These are phyloP conservation scores for Colletotrichum sp. DNA, from an alignment of 2,329 filamentous ascomycete genomes.

Conservation along the genomic window DNA sequence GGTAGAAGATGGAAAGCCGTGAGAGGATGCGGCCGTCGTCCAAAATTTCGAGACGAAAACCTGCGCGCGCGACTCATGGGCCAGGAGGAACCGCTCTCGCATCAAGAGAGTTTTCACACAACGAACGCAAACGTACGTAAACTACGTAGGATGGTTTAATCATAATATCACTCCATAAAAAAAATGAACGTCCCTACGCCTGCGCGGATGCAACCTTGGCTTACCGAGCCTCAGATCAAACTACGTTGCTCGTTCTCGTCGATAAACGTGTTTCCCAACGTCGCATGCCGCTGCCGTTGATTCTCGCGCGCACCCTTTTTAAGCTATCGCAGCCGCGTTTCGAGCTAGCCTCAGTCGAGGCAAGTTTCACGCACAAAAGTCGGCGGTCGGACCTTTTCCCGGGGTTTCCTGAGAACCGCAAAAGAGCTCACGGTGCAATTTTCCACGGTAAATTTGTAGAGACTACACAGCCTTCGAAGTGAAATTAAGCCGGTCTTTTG, in stretches of 20 bases:
- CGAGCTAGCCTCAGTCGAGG: conserved; percentile 13
- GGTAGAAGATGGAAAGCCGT: not conserved
- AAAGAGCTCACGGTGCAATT: not conserved
- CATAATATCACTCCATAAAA: not conserved
- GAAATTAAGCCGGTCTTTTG: not conserved
- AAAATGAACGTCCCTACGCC: not conserved
- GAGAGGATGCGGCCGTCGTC: not conserved
- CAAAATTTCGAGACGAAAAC: not conserved
- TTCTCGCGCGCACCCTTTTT: not conserved
- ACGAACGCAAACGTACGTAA: not conserved
- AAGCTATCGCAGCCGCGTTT: conserved; percentile 4
- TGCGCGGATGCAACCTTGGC: not conserved
- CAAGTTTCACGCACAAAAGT: not conserved
- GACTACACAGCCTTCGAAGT: not conserved
- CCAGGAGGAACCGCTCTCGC: not conserved
- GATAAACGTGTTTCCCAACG: not conserved
- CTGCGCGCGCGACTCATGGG: not conserved
- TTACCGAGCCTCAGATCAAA: not conserved
- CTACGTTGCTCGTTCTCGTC: not conserved
- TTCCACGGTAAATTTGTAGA: not conserved
- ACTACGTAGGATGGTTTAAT: not conserved
- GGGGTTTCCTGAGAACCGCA: not conserved
- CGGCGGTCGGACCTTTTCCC: not conserved
- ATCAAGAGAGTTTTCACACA: not conserved
- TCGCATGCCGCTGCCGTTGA: not conserved